phyloP scores from a whole-genome alignment of 2,329 filamentous ascomycete species.

The Cladosporium sp. region DNA sequence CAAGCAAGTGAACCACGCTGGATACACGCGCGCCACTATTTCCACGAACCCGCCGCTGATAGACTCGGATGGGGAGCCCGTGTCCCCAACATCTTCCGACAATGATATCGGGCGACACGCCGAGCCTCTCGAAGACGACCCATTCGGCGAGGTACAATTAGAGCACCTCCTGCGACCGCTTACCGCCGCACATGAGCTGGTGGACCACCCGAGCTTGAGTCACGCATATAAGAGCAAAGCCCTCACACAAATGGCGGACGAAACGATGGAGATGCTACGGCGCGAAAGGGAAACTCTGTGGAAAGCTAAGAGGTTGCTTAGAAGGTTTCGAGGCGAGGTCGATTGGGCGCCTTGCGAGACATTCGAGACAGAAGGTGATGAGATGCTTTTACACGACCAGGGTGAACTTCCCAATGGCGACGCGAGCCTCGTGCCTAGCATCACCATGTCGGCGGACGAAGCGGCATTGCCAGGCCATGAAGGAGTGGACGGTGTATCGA shows the following conservation, averaged over 20 bases:
- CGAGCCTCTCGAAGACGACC: constrained; percentile 61
- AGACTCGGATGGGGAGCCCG: constrained; percentile 63
- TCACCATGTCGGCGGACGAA: constrained; percentile 15
- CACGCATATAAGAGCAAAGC: constrained; percentile 68
- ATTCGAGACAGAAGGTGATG: constrained; percentile 47
- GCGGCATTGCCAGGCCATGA: constrained; percentile 6
- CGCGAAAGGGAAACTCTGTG: constrained; percentile 68
- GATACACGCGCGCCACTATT: constrained; percentile 66
- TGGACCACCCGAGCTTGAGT: constrained; percentile 67
- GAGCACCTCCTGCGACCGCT: constrained; percentile 61
- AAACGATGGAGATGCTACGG: constrained; percentile 65
- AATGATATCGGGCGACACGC: constrained; percentile 61
- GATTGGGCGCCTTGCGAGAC: constrained; percentile 54
- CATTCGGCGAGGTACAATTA: constrained; percentile 54
- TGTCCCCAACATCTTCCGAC: constrained; percentile 36
- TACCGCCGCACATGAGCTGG: constrained; percentile 66
- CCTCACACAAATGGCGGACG: constrained; percentile 62
- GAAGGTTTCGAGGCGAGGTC: constrained; percentile 67
- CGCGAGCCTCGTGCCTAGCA: constrained; percentile 19
- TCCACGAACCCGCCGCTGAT: constrained; percentile 65
- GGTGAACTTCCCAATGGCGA: constrained; percentile 11
- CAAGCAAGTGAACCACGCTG: constrained; percentile 66
- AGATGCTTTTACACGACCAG: constrained; percentile 24
- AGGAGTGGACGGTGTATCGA: not conserved
- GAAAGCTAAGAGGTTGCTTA: constrained; percentile 67